Evolutionary conservation across 768 basidiomycete genomes (phyloP).

Genomic region (Dioszegia aurantiaca): DNA sequence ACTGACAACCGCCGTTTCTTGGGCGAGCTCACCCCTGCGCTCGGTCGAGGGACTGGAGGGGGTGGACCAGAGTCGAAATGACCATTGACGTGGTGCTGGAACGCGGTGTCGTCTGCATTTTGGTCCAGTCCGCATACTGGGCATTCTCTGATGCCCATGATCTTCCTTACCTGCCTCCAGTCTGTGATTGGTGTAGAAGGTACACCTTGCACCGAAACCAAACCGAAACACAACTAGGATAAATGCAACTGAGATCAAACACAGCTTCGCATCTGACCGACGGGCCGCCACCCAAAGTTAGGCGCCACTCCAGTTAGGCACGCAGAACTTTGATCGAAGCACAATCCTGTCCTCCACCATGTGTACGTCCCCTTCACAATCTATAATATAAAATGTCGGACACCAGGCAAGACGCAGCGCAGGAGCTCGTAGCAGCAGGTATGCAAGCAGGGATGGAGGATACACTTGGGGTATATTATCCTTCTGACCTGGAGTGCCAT

Average conservation of each 20-base stretch:
- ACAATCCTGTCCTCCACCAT: background rate
- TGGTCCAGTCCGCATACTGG: slow-evolving; percentile 31
- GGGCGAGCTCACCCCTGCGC: background rate
- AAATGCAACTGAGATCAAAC: no score
- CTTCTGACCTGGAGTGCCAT: slow-evolving; percentile 53
- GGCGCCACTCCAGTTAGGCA: background rate
- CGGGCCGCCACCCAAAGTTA: background rate
- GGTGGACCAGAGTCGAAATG: slow-evolving; percentile 30
- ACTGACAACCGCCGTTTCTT: background rate
- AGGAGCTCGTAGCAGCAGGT: slow-evolving; percentile 31
- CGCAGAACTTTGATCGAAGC: background rate
- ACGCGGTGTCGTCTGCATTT: slow-evolving; percentile 31
- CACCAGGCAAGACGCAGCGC: slow-evolving; percentile 34
- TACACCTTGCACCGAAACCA: no score
- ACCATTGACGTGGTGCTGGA: slow-evolving; percentile 41
- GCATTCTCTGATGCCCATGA: slow-evolving; percentile 26
- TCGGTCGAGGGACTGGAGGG: no score
- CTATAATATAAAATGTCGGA: slow-evolving; percentile 45
- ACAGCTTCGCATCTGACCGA: background rate
- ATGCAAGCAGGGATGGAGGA: slow-evolving; percentile 45
- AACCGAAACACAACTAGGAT: no score
- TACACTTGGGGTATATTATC: slow-evolving; percentile 55
- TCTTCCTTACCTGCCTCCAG: no score
- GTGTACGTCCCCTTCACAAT: no score
- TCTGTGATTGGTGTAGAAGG: no score